These are phyloP conservation scores for Vanrija sp. DNA, from an alignment of 1,284 basidiomycete genomes.

Conservation along the genomic window DNA sequence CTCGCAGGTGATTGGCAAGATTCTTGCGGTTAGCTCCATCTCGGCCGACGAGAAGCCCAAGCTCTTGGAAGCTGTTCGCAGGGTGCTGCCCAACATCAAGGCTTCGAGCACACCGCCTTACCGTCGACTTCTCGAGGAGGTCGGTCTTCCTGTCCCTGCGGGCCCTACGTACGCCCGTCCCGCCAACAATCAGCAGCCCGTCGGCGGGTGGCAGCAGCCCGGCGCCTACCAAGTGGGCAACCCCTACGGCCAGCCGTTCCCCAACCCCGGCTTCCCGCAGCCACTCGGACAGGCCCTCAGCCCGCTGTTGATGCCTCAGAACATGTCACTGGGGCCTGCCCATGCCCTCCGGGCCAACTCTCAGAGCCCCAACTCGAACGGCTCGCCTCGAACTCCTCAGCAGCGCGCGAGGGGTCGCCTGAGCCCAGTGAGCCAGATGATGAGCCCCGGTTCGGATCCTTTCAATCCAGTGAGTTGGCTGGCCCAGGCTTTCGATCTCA, in stretches of 20 bases:
- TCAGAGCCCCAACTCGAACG: slow-evolving; percentile 20
- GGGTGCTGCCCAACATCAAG: slow-evolving; percentile 80
- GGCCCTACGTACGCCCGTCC: slow-evolving; percentile 10
- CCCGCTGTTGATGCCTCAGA: slow-evolving; percentile 40
- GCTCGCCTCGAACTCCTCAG: slow-evolving; percentile 35
- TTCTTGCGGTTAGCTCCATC: slow-evolving; percentile 78
- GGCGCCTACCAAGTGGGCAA: slow-evolving; percentile 3
- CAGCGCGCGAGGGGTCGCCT: slow-evolving; percentile 31
- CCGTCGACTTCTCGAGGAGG: slow-evolving; percentile 85
- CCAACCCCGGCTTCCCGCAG: slow-evolving; percentile 28
- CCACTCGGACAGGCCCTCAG: slow-evolving; percentile 22
- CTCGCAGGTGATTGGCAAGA: slow-evolving; percentile 87
- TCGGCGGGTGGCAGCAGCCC: slow-evolving; percentile 16
- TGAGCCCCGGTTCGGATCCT: slow-evolving; percentile 48
- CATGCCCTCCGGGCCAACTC: slow-evolving; percentile 28
- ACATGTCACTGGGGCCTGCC: slow-evolving; percentile 31
- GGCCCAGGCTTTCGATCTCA: no score
- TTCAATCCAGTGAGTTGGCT: slow-evolving; percentile 46
- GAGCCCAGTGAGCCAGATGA: slow-evolving; percentile 42
- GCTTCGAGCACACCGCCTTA: slow-evolving; percentile 90
- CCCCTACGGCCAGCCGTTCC: slow-evolving; percentile 14
- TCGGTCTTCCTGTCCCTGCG: slow-evolving; percentile 77
- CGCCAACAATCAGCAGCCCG: slow-evolving; percentile 10
- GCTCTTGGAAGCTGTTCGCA: slow-evolving; percentile 79
- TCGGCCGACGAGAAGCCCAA: slow-evolving; percentile 63